Conservation (phyloP, 176 grass and related monocot genomes). For the Phoenix dactylifera region DNA sequence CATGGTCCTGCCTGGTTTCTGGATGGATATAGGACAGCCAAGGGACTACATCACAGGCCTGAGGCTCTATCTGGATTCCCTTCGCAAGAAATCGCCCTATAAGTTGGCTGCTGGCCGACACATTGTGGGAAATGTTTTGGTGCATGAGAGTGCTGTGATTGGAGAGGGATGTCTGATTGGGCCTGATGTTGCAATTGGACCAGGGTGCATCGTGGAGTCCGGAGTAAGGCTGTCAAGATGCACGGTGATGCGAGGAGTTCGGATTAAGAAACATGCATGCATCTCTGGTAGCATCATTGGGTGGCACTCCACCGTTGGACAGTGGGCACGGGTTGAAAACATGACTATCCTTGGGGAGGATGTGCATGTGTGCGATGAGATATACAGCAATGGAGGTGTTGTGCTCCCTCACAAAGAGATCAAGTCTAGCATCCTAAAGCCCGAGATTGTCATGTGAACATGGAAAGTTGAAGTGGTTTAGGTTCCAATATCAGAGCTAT, state of each 20-base stretch:
- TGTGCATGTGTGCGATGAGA: constrained; percentile 83
- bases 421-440: constrained; percentile 84
- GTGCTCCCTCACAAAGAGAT: constrained; percentile 95
- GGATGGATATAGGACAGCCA: constrained; percentile 94
- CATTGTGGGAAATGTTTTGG: constrained; percentile 74
- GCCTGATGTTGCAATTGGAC: constrained; percentile 61
- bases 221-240: constrained; percentile 72
- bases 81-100: constrained; percentile 45
- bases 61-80: constrained; percentile 67
- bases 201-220: constrained; percentile 65
- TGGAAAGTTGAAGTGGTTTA: no score
- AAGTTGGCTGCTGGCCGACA: constrained; percentile 47
- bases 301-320: constrained; percentile 76
- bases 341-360: constrained; percentile 93
- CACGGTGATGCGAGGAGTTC: constrained; percentile 73
- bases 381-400: constrained; percentile 87
- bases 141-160: constrained; percentile 60
- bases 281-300: constrained; percentile 77
- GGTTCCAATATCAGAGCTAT: no score
- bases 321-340: constrained; percentile 87
- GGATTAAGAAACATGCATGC: constrained; percentile 84
- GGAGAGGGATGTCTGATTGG: constrained; percentile 77
- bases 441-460: constrained; percentile 78
- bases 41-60: constrained; percentile 87
- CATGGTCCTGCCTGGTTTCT: constrained; percentile 73